A percentile compares a stretch with the other conserved stretches of the same genome.
phyloP scores from a whole-genome alignment of 495 filamentous ascomycete genomes.

The Hypomontagnella monticulosa region DNA sequence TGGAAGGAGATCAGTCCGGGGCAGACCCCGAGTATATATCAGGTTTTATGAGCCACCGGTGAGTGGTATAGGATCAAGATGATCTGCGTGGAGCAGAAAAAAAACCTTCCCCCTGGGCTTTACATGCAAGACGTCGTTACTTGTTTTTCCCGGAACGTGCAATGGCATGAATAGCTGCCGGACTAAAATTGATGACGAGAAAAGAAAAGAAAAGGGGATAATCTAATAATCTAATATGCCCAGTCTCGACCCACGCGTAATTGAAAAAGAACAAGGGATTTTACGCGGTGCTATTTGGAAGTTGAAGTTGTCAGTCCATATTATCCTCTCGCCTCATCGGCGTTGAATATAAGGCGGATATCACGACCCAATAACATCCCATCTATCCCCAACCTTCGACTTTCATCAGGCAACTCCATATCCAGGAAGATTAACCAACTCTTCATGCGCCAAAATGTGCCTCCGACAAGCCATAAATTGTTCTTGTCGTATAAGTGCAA shows the following conservation, averaged over 20 bases:
- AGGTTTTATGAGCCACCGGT: conserved; percentile 32
- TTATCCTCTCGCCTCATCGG: conserved; percentile 31
- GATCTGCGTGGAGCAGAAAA: conserved; percentile 33
- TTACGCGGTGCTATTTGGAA: conserved; percentile 35
- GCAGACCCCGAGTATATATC: conserved; percentile 39
- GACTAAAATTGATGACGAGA: conserved; percentile 31
- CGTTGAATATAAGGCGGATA: conserved; percentile 32
- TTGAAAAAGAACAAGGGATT: conserved; percentile 25
- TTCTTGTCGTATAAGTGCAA: conserved; percentile 37
- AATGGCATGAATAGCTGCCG: conserved; percentile 13
- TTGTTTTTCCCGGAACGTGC: conserved; percentile 23
- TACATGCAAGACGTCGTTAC: conserved; percentile 38
- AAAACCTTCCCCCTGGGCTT: conserved; percentile 11
- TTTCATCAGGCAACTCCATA: conserved; percentile 26
- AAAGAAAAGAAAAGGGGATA: conserved; percentile 32
- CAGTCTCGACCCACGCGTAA: conserved; percentile 30
- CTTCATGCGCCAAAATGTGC: conserved; percentile 41
- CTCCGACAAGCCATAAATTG: conserved; percentile 34
- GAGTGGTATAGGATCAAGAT: conserved; percentile 29
- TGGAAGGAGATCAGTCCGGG: conserved; percentile 27
- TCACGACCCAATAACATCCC: conserved; percentile 20
- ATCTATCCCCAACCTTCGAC: conserved; percentile 12
- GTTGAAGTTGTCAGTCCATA: conserved; percentile 22
- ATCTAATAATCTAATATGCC: conserved; percentile 29
- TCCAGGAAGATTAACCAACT: conserved; percentile 50